Conservation (phyloP, 2,329 filamentous ascomycete species). For the Colletotrichum abscissum region DNA sequence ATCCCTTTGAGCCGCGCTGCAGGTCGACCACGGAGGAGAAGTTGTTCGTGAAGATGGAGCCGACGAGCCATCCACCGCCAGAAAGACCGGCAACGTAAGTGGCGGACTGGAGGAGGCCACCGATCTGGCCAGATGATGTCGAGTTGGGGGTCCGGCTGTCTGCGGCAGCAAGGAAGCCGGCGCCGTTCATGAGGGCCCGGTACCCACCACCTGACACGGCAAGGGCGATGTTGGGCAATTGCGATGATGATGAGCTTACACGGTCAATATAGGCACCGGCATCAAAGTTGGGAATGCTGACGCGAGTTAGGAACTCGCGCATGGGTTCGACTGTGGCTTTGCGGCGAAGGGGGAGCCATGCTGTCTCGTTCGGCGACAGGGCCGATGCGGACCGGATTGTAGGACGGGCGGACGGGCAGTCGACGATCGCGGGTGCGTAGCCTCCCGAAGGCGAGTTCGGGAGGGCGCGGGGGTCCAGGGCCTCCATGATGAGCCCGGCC, state of each 20-base stretch:
- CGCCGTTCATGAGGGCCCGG: slow-evolving; percentile 86
- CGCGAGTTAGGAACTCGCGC: slow-evolving; percentile 75
- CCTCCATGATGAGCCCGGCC: slow-evolving; percentile 16
- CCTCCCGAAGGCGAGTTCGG: slow-evolving; percentile 61
- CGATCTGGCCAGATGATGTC: slow-evolving; percentile 74
- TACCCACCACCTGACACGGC: slow-evolving; percentile 89
- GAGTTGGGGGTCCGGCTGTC: slow-evolving; percentile 77
- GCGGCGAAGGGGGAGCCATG: slow-evolving; percentile 79
- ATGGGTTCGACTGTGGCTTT: slow-evolving; percentile 81
- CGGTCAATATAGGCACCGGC: slow-evolving; percentile 77
- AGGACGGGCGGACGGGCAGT: slow-evolving; percentile 78
- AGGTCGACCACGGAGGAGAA: slow-evolving; percentile 76
- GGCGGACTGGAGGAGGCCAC: slow-evolving; percentile 82
- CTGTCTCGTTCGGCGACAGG: slow-evolving; percentile 76
- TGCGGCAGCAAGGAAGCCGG: slow-evolving; percentile 82
- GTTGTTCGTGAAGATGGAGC: slow-evolving; percentile 87
- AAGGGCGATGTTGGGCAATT: slow-evolving; percentile 73
- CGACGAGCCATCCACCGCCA: slow-evolving; percentile 86
- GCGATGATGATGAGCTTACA: slow-evolving; percentile 72
- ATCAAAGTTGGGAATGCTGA: slow-evolving; percentile 83
- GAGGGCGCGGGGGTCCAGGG: slow-evolving; percentile 44
- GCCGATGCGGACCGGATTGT: slow-evolving; percentile 71
- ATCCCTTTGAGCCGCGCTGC: slow-evolving; percentile 52
- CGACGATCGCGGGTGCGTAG: slow-evolving; percentile 76
- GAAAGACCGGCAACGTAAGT: slow-evolving; percentile 87